These are phyloP conservation scores for Urtica urens DNA, from an alignment of 306 rosid species.

Conservation along the genomic window DNA sequence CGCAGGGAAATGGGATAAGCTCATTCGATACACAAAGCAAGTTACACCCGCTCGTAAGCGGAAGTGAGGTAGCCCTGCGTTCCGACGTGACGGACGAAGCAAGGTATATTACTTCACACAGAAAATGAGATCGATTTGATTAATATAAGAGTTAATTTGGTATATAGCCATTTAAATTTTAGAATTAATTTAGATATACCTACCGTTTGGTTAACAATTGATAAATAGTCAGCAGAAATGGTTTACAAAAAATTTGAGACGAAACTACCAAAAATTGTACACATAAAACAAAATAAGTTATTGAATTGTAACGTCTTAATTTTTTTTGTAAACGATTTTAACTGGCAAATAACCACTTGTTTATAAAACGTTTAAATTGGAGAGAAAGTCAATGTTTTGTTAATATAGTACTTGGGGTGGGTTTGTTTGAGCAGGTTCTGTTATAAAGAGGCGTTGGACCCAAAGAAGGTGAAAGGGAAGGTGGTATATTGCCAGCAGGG, in stretches of 20 bases:
- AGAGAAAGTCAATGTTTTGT: neutral
- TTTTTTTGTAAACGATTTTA: too few relatives aligned
- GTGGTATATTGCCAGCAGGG: conserved; percentile 41
- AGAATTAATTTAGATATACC: too few relatives aligned
- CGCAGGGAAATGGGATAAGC: conserved; percentile 65
- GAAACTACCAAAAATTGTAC: too few relatives aligned
- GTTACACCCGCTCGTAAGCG: conserved; percentile 48
- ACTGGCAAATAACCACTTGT: too few relatives aligned
- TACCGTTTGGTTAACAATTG: too few relatives aligned
- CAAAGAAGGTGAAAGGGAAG: conserved; percentile 52
- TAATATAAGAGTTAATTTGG: neutral
- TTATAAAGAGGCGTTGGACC: conserved; percentile 34
- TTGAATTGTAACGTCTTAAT: too few relatives aligned
- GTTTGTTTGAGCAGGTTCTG: conserved; percentile 25
- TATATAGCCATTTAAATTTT: neutral
- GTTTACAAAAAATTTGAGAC: too few relatives aligned
- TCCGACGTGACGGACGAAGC: conserved; percentile 38
- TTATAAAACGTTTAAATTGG: neutral
- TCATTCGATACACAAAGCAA: conserved; percentile 38
- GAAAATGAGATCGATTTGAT: too few relatives aligned
- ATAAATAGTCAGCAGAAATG: too few relatives aligned
- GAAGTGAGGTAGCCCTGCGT: conserved; percentile 44
- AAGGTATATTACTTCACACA: too few relatives aligned
- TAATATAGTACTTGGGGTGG: too few relatives aligned
- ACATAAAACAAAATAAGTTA: too few relatives aligned